phyloP scores from a whole-genome alignment of 495 filamentous ascomycete species.

The Aspergillus asperescens region DNA sequence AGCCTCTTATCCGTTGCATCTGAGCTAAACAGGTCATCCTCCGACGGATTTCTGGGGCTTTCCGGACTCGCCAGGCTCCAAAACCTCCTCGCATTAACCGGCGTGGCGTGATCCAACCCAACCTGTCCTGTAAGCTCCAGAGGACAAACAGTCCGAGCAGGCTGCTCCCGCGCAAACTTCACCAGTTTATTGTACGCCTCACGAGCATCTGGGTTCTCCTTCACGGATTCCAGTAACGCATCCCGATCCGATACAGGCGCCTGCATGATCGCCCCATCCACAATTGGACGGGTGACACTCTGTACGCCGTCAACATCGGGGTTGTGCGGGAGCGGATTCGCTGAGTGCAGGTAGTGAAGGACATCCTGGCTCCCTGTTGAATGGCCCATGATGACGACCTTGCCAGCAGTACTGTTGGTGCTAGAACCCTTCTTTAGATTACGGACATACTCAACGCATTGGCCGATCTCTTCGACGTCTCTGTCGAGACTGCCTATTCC shows the following conservation, averaged over 20 bases:
- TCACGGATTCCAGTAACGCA: constrained; percentile 37
- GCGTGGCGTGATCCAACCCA: constrained; percentile 51
- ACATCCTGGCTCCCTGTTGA: constrained; percentile 86
- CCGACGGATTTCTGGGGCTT: constrained; percentile 50
- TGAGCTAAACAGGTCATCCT: constrained; percentile 87
- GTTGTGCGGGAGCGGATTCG: constrained; percentile 27
- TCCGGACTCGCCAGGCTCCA: constrained; percentile 56
- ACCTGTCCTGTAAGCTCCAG: constrained; percentile 38
- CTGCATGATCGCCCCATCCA: constrained; percentile 82
- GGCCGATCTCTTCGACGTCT: constrained; percentile 69
- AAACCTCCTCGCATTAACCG: constrained; percentile 54
- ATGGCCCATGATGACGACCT: constrained; percentile 83
- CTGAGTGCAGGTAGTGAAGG: constrained; percentile 61
- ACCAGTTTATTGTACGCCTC: constrained; percentile 49
- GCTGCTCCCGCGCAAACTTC: constrained; percentile 40
- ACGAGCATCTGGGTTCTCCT: constrained; percentile 23
- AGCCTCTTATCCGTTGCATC: constrained; percentile 61
- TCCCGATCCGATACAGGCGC: constrained; percentile 78
- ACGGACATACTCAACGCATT: constrained; percentile 67
- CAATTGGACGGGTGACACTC: constrained; percentile 30
- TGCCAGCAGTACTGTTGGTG: constrained; percentile 29
- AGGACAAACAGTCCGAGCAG: constrained; percentile 51
- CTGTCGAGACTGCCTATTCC: constrained; percentile 60
- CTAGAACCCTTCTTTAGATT: constrained; percentile 12
- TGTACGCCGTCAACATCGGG: constrained; percentile 24